These are phyloP conservation scores for Digitaria exilis DNA, from an alignment of 202 grass and related monocot genomes.

Conservation along the genomic window DNA sequence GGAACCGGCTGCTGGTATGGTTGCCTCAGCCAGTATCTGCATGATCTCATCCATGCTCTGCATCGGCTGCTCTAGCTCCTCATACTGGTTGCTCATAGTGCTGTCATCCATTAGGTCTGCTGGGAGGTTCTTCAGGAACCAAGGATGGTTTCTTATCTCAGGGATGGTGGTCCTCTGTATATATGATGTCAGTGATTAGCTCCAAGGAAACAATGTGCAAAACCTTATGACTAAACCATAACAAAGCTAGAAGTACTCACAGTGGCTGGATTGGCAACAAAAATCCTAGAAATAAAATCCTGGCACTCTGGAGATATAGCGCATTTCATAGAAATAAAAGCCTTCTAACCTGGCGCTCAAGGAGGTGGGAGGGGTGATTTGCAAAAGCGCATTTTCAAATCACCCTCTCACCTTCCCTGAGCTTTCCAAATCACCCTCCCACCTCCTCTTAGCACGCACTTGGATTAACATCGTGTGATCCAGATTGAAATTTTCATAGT, in stretches of 20 bases:
- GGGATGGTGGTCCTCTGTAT: constrained; percentile 93
- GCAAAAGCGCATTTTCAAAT: too few species aligned
- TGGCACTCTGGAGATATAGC: constrained; percentile 81
- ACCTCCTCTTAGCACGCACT: too few species aligned
- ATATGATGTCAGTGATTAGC: background rate
- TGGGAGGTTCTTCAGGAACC: constrained; percentile 89
- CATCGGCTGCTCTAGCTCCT: constrained; percentile 89
- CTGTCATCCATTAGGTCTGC: constrained; percentile 78
- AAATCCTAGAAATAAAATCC: constrained; percentile 86
- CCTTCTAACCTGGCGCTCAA: too few species aligned
- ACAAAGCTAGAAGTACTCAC: constrained; percentile 42
- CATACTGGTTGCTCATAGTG: constrained; percentile 66
- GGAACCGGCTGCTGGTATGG: constrained; percentile 66
- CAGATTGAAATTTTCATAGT: too few species aligned
- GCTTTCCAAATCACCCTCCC: too few species aligned
- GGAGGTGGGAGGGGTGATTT: too few species aligned
- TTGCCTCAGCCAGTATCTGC: constrained; percentile 88
- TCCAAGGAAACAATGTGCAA: background rate
- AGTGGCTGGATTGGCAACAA: constrained; percentile 76
- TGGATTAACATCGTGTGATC: too few species aligned
- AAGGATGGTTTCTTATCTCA: constrained; percentile 79
- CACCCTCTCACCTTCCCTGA: too few species aligned
- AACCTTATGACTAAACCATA: constrained; percentile 3
- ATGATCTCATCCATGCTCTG: constrained; percentile 91
- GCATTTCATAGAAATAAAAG: too few species aligned